phyloP scores from a whole-genome alignment of 2,329 filamentous ascomycete genomes.

The Trichoderma oligosporum region DNA sequence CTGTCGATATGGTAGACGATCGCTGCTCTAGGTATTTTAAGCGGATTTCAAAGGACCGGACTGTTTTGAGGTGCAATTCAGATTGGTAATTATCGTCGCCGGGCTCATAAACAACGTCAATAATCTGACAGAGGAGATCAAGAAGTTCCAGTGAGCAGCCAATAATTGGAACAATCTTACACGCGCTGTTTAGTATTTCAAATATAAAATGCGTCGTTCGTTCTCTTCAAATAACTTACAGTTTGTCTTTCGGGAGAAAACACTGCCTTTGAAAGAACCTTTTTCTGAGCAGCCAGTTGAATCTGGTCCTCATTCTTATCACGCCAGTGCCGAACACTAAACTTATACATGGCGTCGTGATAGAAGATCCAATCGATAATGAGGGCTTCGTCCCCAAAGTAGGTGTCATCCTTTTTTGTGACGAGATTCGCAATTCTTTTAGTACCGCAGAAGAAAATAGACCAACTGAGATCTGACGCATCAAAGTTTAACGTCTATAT shows the following conservation, averaged over 20 bases:
- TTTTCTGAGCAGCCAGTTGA: neutral
- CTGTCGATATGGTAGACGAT: neutral
- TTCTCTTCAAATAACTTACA: neutral
- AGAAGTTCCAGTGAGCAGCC: slow-evolving; percentile 18
- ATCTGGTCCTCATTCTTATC: slow-evolving; percentile 7
- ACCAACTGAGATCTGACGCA: slow-evolving; percentile 14
- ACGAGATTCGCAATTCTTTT: slow-evolving; percentile 10
- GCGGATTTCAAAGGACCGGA: neutral
- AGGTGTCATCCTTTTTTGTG: neutral
- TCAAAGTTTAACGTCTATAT: slow-evolving; percentile 18
- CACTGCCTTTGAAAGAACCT: slow-evolving; percentile 13
- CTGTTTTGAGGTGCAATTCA: neutral
- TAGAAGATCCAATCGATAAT: slow-evolving; percentile 20
- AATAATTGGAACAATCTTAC: slow-evolving; percentile 12
- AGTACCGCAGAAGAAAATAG: slow-evolving; percentile 18
- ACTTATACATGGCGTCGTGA: slow-evolving; percentile 20
- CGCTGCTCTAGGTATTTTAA: slow-evolving; percentile 11
- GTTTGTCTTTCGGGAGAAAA: slow-evolving; percentile 18
- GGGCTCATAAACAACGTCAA: slow-evolving; percentile 4
- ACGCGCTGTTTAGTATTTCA: neutral
- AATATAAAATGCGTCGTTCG: too few relatives aligned
- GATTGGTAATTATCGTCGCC: neutral
- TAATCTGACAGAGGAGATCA: slow-evolving; percentile 9
- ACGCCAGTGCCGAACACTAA: slow-evolving; percentile 16
- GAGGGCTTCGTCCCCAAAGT: slow-evolving; percentile 11